Percentiles rank a stretch among this genome's conserved stretches.
Evolutionary conservation across 2,329 filamentous ascomycete genomes (phyloP).

Genomic region (Verticillium zaregamsianum): DNA sequence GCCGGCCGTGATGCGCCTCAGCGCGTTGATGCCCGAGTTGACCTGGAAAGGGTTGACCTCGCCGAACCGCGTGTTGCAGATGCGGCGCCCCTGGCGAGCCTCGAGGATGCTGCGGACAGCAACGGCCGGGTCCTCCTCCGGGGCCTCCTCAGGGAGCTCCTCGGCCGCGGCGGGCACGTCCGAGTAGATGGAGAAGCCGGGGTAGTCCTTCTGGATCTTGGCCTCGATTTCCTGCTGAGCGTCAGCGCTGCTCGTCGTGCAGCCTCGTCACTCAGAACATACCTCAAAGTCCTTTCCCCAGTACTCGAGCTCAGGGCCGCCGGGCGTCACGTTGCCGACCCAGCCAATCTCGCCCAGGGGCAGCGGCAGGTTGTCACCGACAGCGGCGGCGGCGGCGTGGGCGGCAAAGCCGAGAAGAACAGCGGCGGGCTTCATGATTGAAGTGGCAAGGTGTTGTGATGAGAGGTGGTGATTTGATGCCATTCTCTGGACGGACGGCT

Average conservation of each 20-base stretch:
- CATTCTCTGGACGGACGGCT: background rate
- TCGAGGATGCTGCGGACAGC: background rate
- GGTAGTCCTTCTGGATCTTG: conserved; percentile 1
- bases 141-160: background rate
- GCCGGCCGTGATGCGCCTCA: background rate
- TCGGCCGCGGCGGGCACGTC: background rate
- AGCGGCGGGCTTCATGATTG: background rate
- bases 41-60: background rate
- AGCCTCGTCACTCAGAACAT: background rate
- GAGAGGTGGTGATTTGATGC: background rate
- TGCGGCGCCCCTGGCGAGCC: background rate
- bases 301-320: conserved; percentile 1
- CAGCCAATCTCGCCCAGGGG: conserved; percentile 3
- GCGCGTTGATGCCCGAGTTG: background rate
- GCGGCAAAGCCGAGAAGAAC: background rate
- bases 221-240: background rate
- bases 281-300: conserved; percentile 2
- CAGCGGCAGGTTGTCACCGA: background rate
- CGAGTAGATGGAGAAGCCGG: background rate
- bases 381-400: background rate
- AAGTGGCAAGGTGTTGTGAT: background rate
- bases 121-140: background rate
- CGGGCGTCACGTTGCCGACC: background rate
- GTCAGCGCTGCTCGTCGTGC: background rate
- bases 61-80: background rate